Percentiles rank a stretch among this genome's conserved stretches.
phyloP scores from a whole-genome alignment of 768 basidiomycete species.

The Clitopilus passeckerianus region DNA sequence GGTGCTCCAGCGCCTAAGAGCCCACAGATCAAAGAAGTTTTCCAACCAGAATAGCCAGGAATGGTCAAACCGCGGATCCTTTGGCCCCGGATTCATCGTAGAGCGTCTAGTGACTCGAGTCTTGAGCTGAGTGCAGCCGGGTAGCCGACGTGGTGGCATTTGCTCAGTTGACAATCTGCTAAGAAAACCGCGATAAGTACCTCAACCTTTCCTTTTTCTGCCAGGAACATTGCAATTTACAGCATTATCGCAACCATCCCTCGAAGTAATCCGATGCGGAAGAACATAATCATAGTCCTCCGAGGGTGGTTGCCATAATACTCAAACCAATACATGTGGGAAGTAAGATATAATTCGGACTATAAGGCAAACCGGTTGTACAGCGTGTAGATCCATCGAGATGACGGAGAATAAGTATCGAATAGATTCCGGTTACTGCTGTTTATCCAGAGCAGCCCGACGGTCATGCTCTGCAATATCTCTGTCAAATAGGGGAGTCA shows the following conservation, averaged over 20 bases:
- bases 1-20: background rate
- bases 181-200: too few relatives aligned
- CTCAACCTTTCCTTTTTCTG: background rate
- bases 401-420: background rate
- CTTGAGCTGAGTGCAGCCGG: too few relatives aligned
- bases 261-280: background rate
- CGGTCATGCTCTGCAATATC: constrained; percentile 76
- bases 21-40: background rate
- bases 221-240: background rate
- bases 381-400: background rate
- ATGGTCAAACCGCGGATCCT: background rate
- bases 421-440: background rate
- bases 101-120: too few relatives aligned
- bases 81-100: background rate
- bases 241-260: background rate
- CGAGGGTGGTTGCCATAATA: background rate
- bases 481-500: constrained; percentile 30
- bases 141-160: too few relatives aligned
- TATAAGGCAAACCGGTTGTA: background rate
- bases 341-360: background rate
- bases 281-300: background rate
- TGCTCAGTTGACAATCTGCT: too few relatives aligned
- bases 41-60: background rate
- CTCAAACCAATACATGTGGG: background rate
- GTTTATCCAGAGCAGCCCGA: constrained; percentile 39